Percentiles rank a stretch among this genome's conserved stretches.
Conservation (phyloP, 352 stramenopile species). For the Thraustotheca clavata region DNA sequence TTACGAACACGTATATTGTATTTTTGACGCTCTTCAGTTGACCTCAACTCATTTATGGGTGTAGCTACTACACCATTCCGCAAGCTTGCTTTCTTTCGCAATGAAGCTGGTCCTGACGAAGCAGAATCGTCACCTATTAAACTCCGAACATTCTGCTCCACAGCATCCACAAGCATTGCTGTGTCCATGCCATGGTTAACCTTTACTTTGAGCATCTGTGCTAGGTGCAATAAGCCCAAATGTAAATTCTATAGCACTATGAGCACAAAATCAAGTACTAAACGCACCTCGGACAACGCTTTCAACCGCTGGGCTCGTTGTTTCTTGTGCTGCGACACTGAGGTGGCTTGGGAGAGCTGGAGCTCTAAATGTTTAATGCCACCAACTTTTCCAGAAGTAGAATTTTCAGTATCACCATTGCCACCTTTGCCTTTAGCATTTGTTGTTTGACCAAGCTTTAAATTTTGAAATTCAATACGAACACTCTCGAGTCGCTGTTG, state of each 20-base stretch:
- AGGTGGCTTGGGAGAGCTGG: constrained; percentile 39
- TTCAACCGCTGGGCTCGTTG: constrained; percentile 48
- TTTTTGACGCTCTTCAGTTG: constrained; percentile 46
- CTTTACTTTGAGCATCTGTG: constrained; percentile 53
- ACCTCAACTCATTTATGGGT: constrained; percentile 30
- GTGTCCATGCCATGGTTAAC: constrained; percentile 39
- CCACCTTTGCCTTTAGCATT: not conserved
- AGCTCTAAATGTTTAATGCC: constrained; percentile 65
- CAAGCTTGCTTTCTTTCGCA: constrained; percentile 64
- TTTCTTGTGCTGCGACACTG: constrained; percentile 58
- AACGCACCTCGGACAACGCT: constrained; percentile 42
- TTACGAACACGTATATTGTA: constrained; percentile 65
- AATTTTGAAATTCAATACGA: constrained; percentile 51
- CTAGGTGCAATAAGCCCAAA: constrained; percentile 66
- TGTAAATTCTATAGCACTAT: constrained; percentile 39
- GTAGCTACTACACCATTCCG: constrained; percentile 31
- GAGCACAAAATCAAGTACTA: not conserved
- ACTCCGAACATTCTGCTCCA: constrained; percentile 69
- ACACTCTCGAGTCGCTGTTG: constrained; percentile 49
- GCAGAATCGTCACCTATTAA: constrained; percentile 63
- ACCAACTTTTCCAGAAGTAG: constrained; percentile 26
- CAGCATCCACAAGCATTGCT: constrained; percentile 52
- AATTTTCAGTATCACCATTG: not conserved
- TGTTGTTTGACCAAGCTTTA: constrained; percentile 46
- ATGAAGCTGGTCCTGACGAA: constrained; percentile 30